phyloP scores from a whole-genome alignment of 2,329 filamentous ascomycete genomes.

The Septoria petroselini region DNA sequence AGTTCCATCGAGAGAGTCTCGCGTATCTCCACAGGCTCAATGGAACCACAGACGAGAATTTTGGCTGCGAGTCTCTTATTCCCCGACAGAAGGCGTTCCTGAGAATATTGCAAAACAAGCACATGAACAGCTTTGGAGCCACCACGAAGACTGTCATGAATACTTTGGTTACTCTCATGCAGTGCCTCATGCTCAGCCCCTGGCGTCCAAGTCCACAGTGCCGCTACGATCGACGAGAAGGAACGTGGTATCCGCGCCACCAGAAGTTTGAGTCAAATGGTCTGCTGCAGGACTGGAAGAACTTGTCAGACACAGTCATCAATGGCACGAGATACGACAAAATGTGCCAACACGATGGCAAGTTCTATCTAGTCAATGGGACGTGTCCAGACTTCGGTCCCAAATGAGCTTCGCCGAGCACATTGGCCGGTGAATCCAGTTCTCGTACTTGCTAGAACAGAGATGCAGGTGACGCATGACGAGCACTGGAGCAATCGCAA shows the following conservation, averaged over 20 bases:
- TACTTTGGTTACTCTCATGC: background rate
- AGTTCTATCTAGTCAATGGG: constrained; percentile 2
- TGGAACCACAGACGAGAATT: background rate
- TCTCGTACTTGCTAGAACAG: no score
- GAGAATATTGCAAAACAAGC: background rate
- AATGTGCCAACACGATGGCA: background rate
- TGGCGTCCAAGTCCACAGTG: constrained; percentile 1
- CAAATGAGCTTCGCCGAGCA: no score
- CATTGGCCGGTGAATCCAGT: no score
- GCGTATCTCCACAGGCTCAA: constrained; percentile 3
- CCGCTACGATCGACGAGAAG: constrained; percentile 4
- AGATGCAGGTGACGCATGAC: no score
- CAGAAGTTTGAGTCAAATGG: constrained; percentile 1
- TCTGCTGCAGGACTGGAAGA: constrained; percentile 1
- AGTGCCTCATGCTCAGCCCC: constrained; percentile 2
- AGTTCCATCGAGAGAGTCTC: constrained; percentile 1
- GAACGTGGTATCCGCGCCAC: constrained; percentile 2
- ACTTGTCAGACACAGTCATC: background rate
- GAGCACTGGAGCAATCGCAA: no score
- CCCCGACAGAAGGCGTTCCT: background rate
- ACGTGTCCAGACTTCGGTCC: background rate
- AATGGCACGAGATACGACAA: background rate
- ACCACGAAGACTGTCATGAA: background rate
- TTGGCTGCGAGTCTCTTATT: background rate
- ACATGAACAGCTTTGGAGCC: background rate